These are phyloP conservation scores for Crithidia sp. DNA, from an alignment of 208 protist species.

Conservation along the genomic window DNA sequence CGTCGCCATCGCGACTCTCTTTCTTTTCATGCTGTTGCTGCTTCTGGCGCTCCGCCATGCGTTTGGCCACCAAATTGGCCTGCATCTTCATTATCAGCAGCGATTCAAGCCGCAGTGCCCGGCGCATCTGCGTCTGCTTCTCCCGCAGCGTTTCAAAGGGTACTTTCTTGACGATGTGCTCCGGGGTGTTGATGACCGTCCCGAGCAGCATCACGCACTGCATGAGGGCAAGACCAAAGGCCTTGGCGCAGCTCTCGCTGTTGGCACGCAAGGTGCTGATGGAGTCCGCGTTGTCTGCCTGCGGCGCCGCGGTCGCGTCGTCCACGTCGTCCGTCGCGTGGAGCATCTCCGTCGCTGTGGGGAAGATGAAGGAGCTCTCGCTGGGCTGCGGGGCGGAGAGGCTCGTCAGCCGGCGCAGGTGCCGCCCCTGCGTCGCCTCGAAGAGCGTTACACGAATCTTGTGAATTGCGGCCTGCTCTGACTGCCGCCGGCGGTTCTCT, in stretches of 20 bases:
- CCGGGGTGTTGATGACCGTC: not conserved
- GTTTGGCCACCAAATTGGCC: not conserved
- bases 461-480: slow-evolving; percentile 16
- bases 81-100: slow-evolving; percentile 12
- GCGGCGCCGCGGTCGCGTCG: slow-evolving; percentile 5
- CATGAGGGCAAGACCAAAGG: slow-evolving; percentile 24
- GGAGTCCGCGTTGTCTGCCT: slow-evolving; percentile 12
- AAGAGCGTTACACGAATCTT: slow-evolving; percentile 1
- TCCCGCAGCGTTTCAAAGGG: not conserved
- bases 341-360: slow-evolving; percentile 9
- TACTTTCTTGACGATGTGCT: slow-evolving; percentile 3
- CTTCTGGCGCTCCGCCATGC: not conserved
- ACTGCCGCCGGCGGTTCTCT: slow-evolving; percentile 22
- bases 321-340: slow-evolving; percentile 32
- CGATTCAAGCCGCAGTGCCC: not conserved
- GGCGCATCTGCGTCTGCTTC: slow-evolving; percentile 12
- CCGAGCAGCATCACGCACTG: slow-evolving; percentile 19
- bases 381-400: not conserved
- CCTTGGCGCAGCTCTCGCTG: slow-evolving; percentile 25
- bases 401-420: not conserved
- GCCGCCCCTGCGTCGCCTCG: not conserved
- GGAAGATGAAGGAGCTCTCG: not conserved
- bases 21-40: not conserved
- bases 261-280: slow-evolving; percentile 35
- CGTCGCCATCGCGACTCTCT: not conserved